Conservation (phyloP, 2,329 filamentous ascomycete species). For the Teratosphaeria pseudoeucalypti region DNA sequence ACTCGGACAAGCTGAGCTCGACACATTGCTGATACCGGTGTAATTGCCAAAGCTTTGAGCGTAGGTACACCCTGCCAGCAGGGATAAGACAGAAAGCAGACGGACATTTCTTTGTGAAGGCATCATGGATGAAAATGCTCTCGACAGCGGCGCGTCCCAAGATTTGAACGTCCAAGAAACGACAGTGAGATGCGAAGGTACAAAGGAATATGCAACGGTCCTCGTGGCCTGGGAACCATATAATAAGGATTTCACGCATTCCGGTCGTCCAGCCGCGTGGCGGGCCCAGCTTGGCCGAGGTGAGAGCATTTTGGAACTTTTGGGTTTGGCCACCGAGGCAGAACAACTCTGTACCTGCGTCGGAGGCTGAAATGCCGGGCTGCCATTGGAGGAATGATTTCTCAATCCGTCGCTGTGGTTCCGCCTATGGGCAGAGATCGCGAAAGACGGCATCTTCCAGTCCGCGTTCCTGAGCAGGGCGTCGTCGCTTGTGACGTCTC, state of each 20-base stretch:
- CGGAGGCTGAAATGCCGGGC: neutral
- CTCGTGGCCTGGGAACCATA: neutral
- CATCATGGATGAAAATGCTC: neutral
- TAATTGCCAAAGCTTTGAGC: neutral
- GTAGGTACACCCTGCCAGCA: neutral
- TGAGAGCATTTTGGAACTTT: neutral
- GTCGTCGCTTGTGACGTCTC: no score
- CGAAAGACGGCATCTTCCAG: no score
- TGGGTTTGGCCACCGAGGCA: neutral
- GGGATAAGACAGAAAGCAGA: neutral
- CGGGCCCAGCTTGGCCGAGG: neutral
- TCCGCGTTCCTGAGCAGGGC: no score
- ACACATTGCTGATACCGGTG: neutral
- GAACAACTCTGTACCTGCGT: neutral
- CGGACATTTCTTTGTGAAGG: neutral
- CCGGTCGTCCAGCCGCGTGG: neutral
- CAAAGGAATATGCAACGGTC: neutral
- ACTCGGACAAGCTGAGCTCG: neutral
- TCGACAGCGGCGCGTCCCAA: neutral
- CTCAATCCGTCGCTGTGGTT: no score
- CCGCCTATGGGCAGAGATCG: no score
- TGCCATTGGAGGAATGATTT: neutral
- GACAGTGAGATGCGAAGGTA: neutral
- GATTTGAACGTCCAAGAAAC: neutral
- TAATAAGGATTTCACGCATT: neutral